Conservation (phyloP, 192 early-diverging fungal species). For the Backusella westeae region DNA sequence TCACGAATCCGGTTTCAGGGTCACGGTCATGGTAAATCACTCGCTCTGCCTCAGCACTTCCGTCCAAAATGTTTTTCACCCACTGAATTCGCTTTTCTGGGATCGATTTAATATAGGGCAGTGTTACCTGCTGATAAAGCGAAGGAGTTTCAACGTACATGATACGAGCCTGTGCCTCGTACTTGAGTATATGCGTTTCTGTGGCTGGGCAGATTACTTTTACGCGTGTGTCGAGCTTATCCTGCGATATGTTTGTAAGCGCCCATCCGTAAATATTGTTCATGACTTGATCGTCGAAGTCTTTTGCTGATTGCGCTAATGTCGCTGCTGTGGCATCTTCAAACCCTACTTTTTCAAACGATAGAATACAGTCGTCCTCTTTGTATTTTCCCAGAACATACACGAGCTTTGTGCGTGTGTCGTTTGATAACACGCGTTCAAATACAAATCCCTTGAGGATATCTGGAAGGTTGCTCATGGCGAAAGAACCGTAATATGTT, state of each 20-base stretch:
- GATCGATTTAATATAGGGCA: slow-evolving; percentile 62
- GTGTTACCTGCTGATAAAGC: slow-evolving; percentile 49
- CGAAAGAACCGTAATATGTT: neutral
- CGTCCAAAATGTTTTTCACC: slow-evolving; percentile 76
- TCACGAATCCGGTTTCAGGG: slow-evolving; percentile 63
- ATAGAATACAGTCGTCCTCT: slow-evolving; percentile 35
- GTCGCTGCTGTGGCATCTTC: slow-evolving; percentile 26
- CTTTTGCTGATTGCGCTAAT: slow-evolving; percentile 32
- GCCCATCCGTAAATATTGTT: slow-evolving; percentile 75
- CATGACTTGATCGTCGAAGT: slow-evolving; percentile 41
- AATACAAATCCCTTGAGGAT: neutral
- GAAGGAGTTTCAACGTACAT: slow-evolving; percentile 65
- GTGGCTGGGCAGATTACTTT: slow-evolving; percentile 65
- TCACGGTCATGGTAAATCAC: slow-evolving; percentile 61
- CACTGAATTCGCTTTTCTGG: slow-evolving; percentile 64
- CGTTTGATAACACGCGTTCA: slow-evolving; percentile 20
- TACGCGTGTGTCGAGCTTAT: slow-evolving; percentile 52
- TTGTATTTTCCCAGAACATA: slow-evolving; percentile 17
- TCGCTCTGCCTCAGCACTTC: slow-evolving; percentile 60
- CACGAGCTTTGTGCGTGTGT: slow-evolving; percentile 25
- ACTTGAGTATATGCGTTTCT: slow-evolving; percentile 69
- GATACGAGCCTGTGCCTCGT: slow-evolving; percentile 57
- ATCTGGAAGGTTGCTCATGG: neutral
- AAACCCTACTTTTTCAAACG: slow-evolving; percentile 53
- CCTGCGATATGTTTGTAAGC: slow-evolving; percentile 38